These are phyloP conservation scores for Vaccinium vitisidaea DNA, from an alignment of 148 eudicot species.

Conservation along the genomic window DNA sequence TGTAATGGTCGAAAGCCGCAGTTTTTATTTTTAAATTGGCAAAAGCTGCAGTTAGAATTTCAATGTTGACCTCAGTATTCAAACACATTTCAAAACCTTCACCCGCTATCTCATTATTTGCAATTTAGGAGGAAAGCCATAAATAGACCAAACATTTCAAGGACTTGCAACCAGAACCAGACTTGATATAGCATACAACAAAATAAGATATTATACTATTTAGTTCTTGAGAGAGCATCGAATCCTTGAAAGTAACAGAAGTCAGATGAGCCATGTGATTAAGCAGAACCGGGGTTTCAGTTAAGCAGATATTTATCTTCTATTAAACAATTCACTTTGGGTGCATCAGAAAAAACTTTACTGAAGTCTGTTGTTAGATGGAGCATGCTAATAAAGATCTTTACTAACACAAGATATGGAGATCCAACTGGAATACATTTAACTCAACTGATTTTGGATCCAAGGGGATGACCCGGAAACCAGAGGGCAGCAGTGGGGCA, in stretches of 20 bases:
- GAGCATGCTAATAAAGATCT: background rate
- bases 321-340: background rate
- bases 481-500: conserved; percentile 87
- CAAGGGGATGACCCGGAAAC: conserved; percentile 86
- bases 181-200: background rate
- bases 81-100: background rate
- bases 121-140: background rate
- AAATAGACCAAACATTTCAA: background rate
- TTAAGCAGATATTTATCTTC: background rate
- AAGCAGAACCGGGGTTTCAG: background rate
- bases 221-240: background rate
- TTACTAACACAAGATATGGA: background rate
- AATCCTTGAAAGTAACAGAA: background rate
- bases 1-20: background rate
- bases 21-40: background rate
- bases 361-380: background rate
- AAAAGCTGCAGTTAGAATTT: background rate
- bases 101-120: background rate
- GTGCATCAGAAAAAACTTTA: background rate
- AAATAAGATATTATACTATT: background rate
- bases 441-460: conserved; percentile 82
- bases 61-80: background rate
- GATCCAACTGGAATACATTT: background rate
- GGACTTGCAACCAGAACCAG: background rate
- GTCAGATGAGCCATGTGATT: background rate